phyloP scores from a whole-genome alignment of 495 filamentous ascomycete species.

The Daldinia grandis region DNA sequence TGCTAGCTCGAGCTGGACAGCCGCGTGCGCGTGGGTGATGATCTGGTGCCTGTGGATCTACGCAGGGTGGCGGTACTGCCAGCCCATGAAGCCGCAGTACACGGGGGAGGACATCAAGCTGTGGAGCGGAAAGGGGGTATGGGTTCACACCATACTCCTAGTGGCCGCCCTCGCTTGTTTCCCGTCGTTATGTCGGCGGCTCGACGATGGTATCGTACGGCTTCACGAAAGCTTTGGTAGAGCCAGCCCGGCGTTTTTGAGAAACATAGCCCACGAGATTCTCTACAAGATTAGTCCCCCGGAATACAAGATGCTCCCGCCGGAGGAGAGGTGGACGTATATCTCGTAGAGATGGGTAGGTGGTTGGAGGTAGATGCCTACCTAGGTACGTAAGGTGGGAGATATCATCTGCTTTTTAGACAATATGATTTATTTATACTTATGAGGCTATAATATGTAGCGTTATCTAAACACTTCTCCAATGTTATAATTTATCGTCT shows the following conservation, averaged over 20 bases:
- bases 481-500: neutral
- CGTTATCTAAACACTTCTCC: too few relatives aligned
- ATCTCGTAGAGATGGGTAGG: neutral
- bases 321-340: neutral
- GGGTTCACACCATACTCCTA: neutral
- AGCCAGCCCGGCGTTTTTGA: neutral
- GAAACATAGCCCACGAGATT: neutral
- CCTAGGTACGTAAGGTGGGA: neutral
- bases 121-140: neutral
- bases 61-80: slow-evolving; percentile 5
- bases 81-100: neutral
- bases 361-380: too few relatives aligned
- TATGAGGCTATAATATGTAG: neutral
- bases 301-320: neutral
- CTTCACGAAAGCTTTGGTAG: neutral
- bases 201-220: neutral
- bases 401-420: neutral
- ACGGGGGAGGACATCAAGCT: neutral
- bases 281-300: neutral
- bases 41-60: neutral
- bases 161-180: neutral
- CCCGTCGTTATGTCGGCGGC: neutral
- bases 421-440: neutral
- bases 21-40: neutral
- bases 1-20: neutral